These are phyloP conservation scores for Astrephomene gubernaculifera DNA, from an alignment of 139 green algal genomes.

Conservation along the genomic window DNA sequence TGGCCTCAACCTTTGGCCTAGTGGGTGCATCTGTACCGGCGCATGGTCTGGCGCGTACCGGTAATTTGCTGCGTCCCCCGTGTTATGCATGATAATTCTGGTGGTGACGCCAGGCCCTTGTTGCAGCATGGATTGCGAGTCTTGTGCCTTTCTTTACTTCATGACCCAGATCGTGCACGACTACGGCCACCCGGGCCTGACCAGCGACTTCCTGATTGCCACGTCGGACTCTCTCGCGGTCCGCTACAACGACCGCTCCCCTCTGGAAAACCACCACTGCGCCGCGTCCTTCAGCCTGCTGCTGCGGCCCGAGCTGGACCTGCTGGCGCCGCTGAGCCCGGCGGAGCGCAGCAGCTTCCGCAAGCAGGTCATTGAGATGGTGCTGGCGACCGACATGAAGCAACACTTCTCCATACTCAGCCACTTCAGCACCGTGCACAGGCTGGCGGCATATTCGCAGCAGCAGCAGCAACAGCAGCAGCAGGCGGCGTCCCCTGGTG, in stretches of 20 bases:
- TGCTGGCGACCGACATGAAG: slow-evolving; percentile 74
- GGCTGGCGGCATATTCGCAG: slow-evolving; percentile 27
- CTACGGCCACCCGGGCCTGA: slow-evolving; percentile 59
- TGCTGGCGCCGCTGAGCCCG: slow-evolving; percentile 1
- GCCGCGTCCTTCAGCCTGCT: slow-evolving; percentile 47
- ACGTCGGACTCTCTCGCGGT: slow-evolving; percentile 52
- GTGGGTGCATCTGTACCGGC: too few relatives aligned
- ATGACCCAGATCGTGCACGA: slow-evolving; percentile 49
- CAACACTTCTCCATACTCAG: slow-evolving; percentile 66
- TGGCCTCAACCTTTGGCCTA: too few relatives aligned
- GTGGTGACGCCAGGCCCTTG: too few relatives aligned
- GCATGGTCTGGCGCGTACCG: too few relatives aligned
- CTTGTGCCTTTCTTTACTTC: too few relatives aligned
- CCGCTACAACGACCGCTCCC: slow-evolving; percentile 67
- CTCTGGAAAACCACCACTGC: slow-evolving; percentile 62
- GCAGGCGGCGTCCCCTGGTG: neutral
- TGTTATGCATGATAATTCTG: too few relatives aligned
- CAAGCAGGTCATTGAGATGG: slow-evolving; percentile 61
- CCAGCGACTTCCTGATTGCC: slow-evolving; percentile 65
- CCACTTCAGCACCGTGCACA: slow-evolving; percentile 68
- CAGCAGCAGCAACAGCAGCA: neutral
- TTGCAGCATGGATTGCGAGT: too few relatives aligned
- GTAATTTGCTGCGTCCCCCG: too few relatives aligned
- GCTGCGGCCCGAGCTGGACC: slow-evolving; percentile 27
- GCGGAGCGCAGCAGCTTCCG: neutral